Percentiles rank a stretch among this genome's conserved stretches.
Conservation (phyloP, 1,284 basidiomycete species). For the Heimioporus retisporus region DNA sequence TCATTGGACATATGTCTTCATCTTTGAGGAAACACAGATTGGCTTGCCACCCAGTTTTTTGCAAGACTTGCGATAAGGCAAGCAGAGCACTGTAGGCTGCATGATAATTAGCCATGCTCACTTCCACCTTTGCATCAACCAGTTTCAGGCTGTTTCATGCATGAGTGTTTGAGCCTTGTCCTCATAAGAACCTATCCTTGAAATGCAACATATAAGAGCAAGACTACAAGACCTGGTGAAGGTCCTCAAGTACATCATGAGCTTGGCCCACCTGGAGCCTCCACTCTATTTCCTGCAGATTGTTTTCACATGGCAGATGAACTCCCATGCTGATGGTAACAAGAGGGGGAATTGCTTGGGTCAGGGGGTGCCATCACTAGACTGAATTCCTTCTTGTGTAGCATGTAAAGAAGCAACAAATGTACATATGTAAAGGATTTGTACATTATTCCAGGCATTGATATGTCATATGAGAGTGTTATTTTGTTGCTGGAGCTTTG, state of each 20-base stretch:
- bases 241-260: constrained; percentile 5
- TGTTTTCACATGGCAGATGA: neutral
- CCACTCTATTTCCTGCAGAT: constrained; percentile 12
- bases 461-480: neutral
- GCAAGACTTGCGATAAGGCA: neutral
- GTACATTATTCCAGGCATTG: neutral
- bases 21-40: neutral
- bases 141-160: too few relatives aligned
- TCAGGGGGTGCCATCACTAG: neutral
- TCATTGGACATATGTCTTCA: constrained; percentile 6
- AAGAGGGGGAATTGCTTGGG: neutral
- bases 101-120: constrained; percentile 17
- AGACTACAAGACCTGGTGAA: neutral
- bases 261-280: neutral
- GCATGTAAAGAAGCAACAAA: neutral
- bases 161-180: too few relatives aligned
- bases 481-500: neutral
- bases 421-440: neutral
- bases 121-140: too few relatives aligned
- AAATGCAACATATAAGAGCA: constrained; percentile 2
- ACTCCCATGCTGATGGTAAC: too few relatives aligned
- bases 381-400: neutral
- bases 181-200: too few relatives aligned
- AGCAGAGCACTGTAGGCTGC: neutral
- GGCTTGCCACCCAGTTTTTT: neutral